phyloP scores from a whole-genome alignment of 441 rosid genomes.

The Mallotus repandus region DNA sequence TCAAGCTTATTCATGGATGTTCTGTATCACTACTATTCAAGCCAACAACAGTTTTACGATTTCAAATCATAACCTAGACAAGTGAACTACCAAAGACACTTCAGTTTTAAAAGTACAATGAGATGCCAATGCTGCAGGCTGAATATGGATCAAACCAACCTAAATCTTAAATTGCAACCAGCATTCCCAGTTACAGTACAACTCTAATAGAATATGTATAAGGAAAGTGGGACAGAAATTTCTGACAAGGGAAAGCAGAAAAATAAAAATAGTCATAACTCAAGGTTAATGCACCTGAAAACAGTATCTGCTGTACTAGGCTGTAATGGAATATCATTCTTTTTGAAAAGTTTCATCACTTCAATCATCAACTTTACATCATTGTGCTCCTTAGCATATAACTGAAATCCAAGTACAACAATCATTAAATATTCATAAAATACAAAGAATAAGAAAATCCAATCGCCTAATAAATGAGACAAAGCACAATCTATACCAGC shows the following conservation, averaged over 20 bases:
- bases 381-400: conserved; percentile 56
- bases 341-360: conserved; percentile 59
- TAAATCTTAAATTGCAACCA: background rate
- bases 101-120: background rate
- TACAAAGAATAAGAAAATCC: conserved; percentile 14
- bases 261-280: background rate
- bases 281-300: conserved; percentile 47
- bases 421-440: background rate
- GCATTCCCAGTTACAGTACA: background rate
- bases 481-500: conserved; percentile 47
- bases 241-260: conserved; percentile 6
- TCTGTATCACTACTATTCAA: no score
- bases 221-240: background rate
- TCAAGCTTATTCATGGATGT: no score
- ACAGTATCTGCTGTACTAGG: conserved; percentile 83
- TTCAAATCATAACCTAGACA: conserved; percentile 3
- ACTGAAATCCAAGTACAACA: conserved; percentile 41
- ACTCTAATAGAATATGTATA: conserved; percentile 4
- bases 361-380: conserved; percentile 61
- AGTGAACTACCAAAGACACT: background rate
- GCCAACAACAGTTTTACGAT: background rate
- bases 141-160: background rate
- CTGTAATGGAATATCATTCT: conserved; percentile 54
- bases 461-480: conserved; percentile 9
- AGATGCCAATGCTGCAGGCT: conserved; percentile 1